Base-by-base conservation (phyloP, 352 stramenopile species). In the Globisporangium heterothallicum region DNA sequence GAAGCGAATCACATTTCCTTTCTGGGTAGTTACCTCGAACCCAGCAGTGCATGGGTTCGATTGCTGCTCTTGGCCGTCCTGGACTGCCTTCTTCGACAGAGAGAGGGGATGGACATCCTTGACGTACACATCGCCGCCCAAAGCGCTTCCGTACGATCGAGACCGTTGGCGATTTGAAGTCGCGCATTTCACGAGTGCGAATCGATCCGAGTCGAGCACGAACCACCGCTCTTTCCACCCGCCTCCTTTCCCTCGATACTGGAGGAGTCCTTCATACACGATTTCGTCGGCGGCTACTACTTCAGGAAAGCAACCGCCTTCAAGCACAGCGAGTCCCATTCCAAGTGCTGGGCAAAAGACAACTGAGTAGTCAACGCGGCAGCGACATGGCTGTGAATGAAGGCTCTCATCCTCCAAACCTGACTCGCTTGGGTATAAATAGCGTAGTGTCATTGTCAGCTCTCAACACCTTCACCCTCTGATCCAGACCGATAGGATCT, bases 141-240 rank as follows among this genome's bases (percentile, higher is more conserved):
- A 50, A 2, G 68, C 47, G 50, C 63, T 78, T 3, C 59, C 53
- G 34, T 58, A 58, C 1, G 70, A 67, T 2, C 52, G 56, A 10
- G 70, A 62, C 5, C 63, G 65, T 25, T 69, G 56, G 16, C 66
- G 68, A 16, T 25, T 74, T 2, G 54, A 58, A 4, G 46, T 38
- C 22, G 58, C 59, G 45, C 75, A 87, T 36, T 87, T 88, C 26
- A 84, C 38, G 5, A 88, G 47, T n/a, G 64, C 63, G 6, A 55
- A 50, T 10, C 67, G 66, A 14, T 63, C 27, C 9, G 47, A 55
- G 52, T 91, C 71, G 18, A 91, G 58, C 8, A 80, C 50, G 61
- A 88, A 91, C 74, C 77, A 88, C 4, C 77, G 72, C 50, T 85
- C 74, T 51, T 88, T 88, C 71, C 72, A 82, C 16, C 53, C 43